Evolutionary conservation across 139 green algal species (phyloP), one percentile per base, ranked within the genome.

Genomic region (Coccomyxa sp.): DNA sequence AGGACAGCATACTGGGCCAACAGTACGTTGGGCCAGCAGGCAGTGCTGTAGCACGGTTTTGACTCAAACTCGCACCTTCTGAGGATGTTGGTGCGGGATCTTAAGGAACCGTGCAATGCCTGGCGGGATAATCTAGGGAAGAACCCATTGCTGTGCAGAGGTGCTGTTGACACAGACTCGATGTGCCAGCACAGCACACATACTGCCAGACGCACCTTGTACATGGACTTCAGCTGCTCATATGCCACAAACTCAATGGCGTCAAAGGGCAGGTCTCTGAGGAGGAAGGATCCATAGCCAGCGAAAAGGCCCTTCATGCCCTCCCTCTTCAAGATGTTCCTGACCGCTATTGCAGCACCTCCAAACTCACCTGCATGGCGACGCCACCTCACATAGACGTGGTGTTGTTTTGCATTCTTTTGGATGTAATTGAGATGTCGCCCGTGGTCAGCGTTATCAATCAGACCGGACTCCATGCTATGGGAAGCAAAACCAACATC

Each of bases 191-290:
- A 36, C 64, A 37, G 64, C 64, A 71, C 2, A 71, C 64, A 38
- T 34, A 3, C n/a, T 3, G 12, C n/a, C 18, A 10, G 64, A 34
- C 64, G 27, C 64, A 71, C 38, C n/a, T 69, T 82, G 70, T 82
- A 86, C 2, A 71, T 33, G n/a, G 75, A 75, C 80, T 93, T 90
- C 68, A 94, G 78, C 82, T 93, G 88, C 87, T 98, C 94, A 74
- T 97, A 98, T 0, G 88, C 81, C 35, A 95, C 85, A 82, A 99
- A 99, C 86, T 99, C 95, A 54, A 99, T 96, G 73, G 96, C 96
- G 75, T 99, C 96, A 84, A 99, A 99, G 0, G 96, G 96, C 71
- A 99, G 90, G 83, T 99, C 96, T 10, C 96, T 86, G 70, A 99
- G 84, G 71, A 99, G 85, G 89, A 99, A 99, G n/a, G 95, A 95